Evolutionary conservation across 1,284 basidiomycete species (phyloP), one percentile per base, ranked within the genome.

Genomic region (Ceratobasidium sp.): DNA sequence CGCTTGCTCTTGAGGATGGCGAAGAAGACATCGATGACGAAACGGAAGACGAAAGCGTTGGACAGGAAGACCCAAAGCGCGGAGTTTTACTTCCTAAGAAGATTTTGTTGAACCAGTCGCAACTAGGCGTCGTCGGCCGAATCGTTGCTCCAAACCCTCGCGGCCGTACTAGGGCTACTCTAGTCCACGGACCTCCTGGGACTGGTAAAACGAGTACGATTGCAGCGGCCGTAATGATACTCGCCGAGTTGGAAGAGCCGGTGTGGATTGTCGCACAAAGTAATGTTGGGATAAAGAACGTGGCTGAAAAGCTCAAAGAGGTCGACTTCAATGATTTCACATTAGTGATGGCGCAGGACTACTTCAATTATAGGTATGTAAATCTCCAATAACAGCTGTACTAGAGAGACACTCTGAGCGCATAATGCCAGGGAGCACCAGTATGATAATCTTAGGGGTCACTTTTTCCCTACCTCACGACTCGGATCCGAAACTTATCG

Each of bases 241-340:
- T 86, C 33, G 81, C 84, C 23, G 81, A 85, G 64, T 86, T 87
- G 49, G 85, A 86, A 18, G 80, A 81, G 79, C 90, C 90, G 1
- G 89, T 93, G 10, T 95, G 92, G 92, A 87, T 95, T 9, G 85
- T 92, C 76, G 92, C 93, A 5, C 91, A 95, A 72, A 91, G 88
- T 0, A 91, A 91, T 81, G 87, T 91, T 55, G 90, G 90, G n/a
- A 90, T 92, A 39, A 92, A 91, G 84, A 92, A 92, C 81, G 91
- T 92, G 83, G 91, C 91, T 61, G 90, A 91, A 82, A 92, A 91
- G 83, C 85, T 92, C 2, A 82, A 84, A 4, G 83, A 86, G 39
- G 83, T 86, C 70, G 84, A 84, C 0, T 90, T 90, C 81, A n/a
- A 81, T 12, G 81, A 87, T 42, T 93, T 88, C 85, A 89, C 85